These are phyloP conservation scores for Cercospora citrullina DNA, from an alignment of 2,329 filamentous ascomycete genomes.

Conservation along the genomic window DNA sequence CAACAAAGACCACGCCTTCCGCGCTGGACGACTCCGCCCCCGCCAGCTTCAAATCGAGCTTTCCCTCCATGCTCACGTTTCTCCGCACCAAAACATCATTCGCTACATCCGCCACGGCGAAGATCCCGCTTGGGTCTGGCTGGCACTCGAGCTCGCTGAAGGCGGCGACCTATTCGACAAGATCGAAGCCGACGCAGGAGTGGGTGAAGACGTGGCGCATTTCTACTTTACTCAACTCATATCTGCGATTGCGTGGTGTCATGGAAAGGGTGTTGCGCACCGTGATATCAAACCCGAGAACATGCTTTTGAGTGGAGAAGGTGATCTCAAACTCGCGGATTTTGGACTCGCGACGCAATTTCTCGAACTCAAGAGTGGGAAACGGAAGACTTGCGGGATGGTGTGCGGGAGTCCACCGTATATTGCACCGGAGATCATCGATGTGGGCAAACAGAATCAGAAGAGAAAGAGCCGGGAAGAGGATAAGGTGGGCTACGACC, in stretches of 20 bases:
- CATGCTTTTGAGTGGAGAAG: conserved; percentile 79
- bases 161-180: conserved; percentile 98
- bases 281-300: conserved; percentile 79
- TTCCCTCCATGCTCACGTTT: conserved; percentile 79
- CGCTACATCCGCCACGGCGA: conserved; percentile 87
- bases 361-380: conserved; percentile 71
- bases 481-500: conserved; percentile 62
- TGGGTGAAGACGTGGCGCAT: conserved; percentile 92
- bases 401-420: conserved; percentile 96
- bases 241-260: conserved; percentile 88
- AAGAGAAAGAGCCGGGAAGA: conserved; percentile 49
- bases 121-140: conserved; percentile 88
- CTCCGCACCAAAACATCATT: conserved; percentile 86
- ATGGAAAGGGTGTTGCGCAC: conserved; percentile 92
- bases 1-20: conserved; percentile 91
- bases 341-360: conserved; percentile 96
- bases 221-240: conserved; percentile 94
- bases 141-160: conserved; percentile 95
- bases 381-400: conserved; percentile 77
- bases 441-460: conserved; percentile 48
- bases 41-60: conserved; percentile 94
- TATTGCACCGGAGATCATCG: conserved; percentile 87
- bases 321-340: conserved; percentile 90
- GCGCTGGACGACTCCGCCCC: conserved; percentile 80
- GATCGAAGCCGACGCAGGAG: conserved; percentile 94